Evolutionary conservation across 2,329 filamentous ascomycete genomes (phyloP).

Genomic region (Ophiostoma quercus): DNA sequence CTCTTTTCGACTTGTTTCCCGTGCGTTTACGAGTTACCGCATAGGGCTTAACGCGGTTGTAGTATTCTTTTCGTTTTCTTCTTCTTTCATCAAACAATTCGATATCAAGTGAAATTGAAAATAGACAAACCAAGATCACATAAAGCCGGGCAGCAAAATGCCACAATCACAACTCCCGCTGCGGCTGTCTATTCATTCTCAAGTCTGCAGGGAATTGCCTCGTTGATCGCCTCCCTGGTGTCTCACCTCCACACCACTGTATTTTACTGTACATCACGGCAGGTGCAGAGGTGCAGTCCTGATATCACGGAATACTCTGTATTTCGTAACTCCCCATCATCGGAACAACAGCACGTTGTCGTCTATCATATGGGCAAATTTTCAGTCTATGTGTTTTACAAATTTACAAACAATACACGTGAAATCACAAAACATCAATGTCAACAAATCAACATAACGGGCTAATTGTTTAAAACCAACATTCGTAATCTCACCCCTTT

Average conservation of each 20-base stretch:
- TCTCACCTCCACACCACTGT: not conserved
- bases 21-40: not conserved
- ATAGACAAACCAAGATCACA: too few relatives aligned
- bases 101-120: too few relatives aligned
- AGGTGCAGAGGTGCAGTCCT: too few relatives aligned
- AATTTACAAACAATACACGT: not conserved
- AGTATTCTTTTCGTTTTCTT: too few relatives aligned
- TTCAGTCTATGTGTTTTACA: not conserved
- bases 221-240: not conserved
- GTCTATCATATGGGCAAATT: not conserved
- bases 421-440: too few relatives aligned
- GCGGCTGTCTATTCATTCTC: too few relatives aligned
- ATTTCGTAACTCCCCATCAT: too few relatives aligned
- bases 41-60: not conserved
- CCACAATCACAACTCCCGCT: too few relatives aligned
- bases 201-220: not conserved
- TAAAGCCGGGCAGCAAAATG: not conserved
- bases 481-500: not conserved
- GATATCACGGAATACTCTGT: too few relatives aligned
- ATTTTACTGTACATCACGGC: not conserved
- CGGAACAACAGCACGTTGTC: not conserved
- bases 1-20: not conserved
- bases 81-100: too few relatives aligned
- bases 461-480: not conserved
- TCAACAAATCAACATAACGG: not conserved